Percentiles rank a stretch among this genome's conserved stretches.
These are phyloP conservation scores for Pleomassaria siparia DNA, from an alignment of 2,329 filamentous ascomycete species.

Conservation along the genomic window DNA sequence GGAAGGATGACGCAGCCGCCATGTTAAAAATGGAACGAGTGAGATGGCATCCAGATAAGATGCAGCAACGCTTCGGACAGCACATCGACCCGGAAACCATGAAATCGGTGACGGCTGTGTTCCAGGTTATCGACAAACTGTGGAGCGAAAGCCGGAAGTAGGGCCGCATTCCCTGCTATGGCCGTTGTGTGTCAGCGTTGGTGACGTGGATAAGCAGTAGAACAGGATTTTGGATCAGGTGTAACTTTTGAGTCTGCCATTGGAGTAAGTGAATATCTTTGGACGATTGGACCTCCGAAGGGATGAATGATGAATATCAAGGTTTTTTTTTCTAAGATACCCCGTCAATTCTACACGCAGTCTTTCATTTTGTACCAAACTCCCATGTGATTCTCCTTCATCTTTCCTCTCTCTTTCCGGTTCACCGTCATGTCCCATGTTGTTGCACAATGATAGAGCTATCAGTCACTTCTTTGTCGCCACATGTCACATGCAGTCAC, in stretches of 20 bases:
- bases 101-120: slow-evolving; percentile 82
- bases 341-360: background rate
- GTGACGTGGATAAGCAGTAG: background rate
- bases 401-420: too few species aligned
- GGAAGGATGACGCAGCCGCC: slow-evolving; percentile 45
- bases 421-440: background rate
- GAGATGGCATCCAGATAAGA: slow-evolving; percentile 96
- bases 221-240: background rate
- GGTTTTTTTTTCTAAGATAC: background rate
- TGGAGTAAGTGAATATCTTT: background rate
- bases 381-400: background rate
- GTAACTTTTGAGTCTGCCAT: background rate
- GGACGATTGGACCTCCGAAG: background rate
- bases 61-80: slow-evolving; percentile 81
- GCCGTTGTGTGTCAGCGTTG: background rate
- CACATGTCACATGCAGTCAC: background rate
- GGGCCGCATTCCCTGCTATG: background rate
- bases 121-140: slow-evolving; percentile 83
- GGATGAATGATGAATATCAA: background rate
- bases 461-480: background rate
- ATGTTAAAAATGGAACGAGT: slow-evolving; percentile 81
- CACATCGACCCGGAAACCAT: slow-evolving; percentile 71
- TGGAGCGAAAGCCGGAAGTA: slow-evolving; percentile 61
- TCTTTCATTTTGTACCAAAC: background rate
- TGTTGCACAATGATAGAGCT: background rate